phyloP scores from a whole-genome alignment of 1,284 basidiomycete species.

The Pseudozyma thailandica region DNA sequence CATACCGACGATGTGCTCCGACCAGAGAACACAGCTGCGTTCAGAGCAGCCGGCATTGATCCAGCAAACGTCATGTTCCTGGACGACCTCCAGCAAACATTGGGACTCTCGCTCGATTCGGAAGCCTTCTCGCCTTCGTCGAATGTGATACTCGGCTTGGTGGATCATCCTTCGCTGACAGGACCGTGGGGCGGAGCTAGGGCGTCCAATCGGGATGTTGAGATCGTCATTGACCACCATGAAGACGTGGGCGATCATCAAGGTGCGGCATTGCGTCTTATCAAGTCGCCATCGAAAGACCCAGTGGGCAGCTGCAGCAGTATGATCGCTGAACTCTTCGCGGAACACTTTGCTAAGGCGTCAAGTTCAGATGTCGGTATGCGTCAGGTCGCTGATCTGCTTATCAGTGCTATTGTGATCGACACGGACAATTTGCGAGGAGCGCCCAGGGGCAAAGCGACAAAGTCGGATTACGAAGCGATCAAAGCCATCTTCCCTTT shows the following conservation, averaged over 20 bases:
- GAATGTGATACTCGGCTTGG: constrained; percentile 48
- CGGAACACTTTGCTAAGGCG: constrained; percentile 25
- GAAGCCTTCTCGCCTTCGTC: constrained; percentile 26
- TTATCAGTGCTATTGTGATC: constrained; percentile 69
- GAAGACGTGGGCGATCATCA: constrained; percentile 80
- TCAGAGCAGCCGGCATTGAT: constrained; percentile 30
- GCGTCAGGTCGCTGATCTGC: constrained; percentile 52
- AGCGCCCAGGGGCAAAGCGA: constrained; percentile 52
- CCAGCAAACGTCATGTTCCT: constrained; percentile 38
- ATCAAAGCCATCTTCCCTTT: constrained; percentile 42
- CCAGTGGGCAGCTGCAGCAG: constrained; percentile 56
- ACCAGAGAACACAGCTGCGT: constrained; percentile 77
- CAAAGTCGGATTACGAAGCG: constrained; percentile 46
- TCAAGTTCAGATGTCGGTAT: constrained; percentile 16
- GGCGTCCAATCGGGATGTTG: constrained; percentile 71
- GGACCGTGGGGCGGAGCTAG: constrained; percentile 45
- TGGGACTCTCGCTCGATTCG: constrained; percentile 28
- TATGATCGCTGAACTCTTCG: constrained; percentile 50
- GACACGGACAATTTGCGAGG: constrained; percentile 63
- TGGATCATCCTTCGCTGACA: constrained; percentile 50
- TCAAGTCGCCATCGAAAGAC: constrained; percentile 51
- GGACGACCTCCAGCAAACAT: constrained; percentile 42
- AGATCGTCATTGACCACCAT: constrained; percentile 91
- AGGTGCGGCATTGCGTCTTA: constrained; percentile 59
- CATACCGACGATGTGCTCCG: constrained; percentile 80